Evolutionary conservation across 352 stramenopile genomes (phyloP).

Genomic region (Phytophthora kernoviae): DNA sequence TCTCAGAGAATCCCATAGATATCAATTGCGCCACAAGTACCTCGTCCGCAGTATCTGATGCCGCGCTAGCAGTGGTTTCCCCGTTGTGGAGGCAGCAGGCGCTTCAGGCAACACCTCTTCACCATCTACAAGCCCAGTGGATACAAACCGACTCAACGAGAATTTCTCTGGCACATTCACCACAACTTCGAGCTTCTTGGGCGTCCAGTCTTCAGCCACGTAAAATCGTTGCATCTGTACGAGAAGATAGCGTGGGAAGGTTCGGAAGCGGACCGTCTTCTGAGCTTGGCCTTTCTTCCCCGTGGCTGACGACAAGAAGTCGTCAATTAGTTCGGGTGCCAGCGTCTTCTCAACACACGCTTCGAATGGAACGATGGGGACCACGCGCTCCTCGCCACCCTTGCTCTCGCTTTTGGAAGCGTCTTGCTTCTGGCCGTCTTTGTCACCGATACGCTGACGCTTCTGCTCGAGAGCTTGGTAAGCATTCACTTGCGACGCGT

Average conservation of each 20-base stretch:
- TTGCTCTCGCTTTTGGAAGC: conserved; percentile 25
- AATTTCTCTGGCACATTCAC: conserved; percentile 96
- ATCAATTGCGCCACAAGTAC: conserved; percentile 94
- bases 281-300: conserved; percentile 78
- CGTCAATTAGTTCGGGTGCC: conserved; percentile 91
- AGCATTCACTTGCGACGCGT: conserved; percentile 82
- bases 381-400: conserved; percentile 72
- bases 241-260: conserved; percentile 97
- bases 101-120: conserved; percentile 91
- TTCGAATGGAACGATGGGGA: conserved; percentile 93
- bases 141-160: conserved; percentile 81
- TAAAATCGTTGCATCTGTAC: conserved; percentile 98
- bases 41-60: conserved; percentile 82
- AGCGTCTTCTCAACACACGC: conserved; percentile 95
- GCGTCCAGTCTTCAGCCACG: conserved; percentile 95
- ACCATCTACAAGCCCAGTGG: conserved; percentile 73
- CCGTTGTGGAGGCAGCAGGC: not conserved
- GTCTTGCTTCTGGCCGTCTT: conserved; percentile 31
- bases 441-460: conserved; percentile 83
- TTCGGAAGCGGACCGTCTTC: conserved; percentile 89
- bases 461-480: conserved; percentile 90
- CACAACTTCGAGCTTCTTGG: conserved; percentile 97
- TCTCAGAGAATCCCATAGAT: conserved; percentile 98
- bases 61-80: conserved; percentile 12
- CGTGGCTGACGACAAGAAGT: conserved; percentile 82